Conservation (phyloP, 2,329 filamentous ascomycete species). For the Fusarium keratoplasticum region DNA sequence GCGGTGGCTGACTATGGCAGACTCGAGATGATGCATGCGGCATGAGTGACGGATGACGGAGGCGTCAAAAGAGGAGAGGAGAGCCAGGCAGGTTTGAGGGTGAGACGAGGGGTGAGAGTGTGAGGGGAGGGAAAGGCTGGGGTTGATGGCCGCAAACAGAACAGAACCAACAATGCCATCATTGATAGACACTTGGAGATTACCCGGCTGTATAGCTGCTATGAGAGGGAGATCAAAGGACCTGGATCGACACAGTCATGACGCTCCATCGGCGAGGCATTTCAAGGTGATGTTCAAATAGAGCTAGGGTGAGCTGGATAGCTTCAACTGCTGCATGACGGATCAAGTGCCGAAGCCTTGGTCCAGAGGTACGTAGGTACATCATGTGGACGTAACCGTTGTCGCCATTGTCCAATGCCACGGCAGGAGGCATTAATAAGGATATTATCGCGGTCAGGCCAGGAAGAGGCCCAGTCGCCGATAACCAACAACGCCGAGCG, state of each 20-base stretch:
- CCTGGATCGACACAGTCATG: slow-evolving; percentile 25
- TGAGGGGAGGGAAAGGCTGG: slow-evolving; percentile 11
- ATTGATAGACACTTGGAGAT: not conserved
- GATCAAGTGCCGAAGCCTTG: slow-evolving; percentile 15
- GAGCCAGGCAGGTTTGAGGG: slow-evolving; percentile 21
- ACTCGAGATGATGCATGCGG: not conserved
- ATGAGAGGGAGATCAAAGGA: slow-evolving; percentile 34
- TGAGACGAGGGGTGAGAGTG: slow-evolving; percentile 22
- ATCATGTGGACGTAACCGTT: not conserved
- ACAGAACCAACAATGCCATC: not conserved
- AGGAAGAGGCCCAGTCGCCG: not conserved
- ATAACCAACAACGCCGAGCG: not conserved
- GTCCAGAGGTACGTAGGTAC: not conserved
- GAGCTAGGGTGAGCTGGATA: slow-evolving; percentile 17
- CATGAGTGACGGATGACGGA: slow-evolving; percentile 18
- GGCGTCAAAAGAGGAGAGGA: slow-evolving; percentile 2
- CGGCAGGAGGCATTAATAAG: slow-evolving; percentile 6
- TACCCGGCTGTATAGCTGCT: not conserved
- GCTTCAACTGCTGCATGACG: slow-evolving; percentile 11
- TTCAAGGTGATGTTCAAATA: slow-evolving; percentile 22
- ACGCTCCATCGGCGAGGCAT: slow-evolving; percentile 32
- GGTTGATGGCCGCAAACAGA: not conserved
- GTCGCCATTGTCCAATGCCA: not conserved
- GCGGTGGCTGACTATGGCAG: slow-evolving; percentile 8
- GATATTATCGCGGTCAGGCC: not conserved